Base-by-base conservation (phyloP, 176 grass and related monocot species). In the Carex parvula region DNA sequence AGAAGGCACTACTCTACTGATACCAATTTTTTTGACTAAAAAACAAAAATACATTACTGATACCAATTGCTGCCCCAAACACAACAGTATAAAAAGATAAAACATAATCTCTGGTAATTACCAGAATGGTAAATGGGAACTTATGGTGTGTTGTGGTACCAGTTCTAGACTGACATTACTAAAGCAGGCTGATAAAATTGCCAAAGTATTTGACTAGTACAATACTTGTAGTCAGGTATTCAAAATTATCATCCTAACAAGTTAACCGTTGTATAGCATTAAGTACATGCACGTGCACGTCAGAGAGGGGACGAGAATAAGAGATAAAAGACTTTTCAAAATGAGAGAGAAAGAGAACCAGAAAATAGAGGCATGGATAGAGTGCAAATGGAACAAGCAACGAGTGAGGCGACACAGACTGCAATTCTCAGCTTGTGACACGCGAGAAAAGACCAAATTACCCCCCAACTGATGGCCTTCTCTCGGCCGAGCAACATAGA, bases 301-400 rank as follows among this genome's bases (percentile, higher is more conserved):
- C 13, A 68, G 30, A 68, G 1, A 16, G 30, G 64, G 11, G 12
- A 14, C 13, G 22, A 64, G 10, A 64, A 64, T 10, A 64, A 64
- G 22, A 64, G 8, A 26, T 8, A 29, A 39, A 35, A 35, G 26
- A 64, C 9, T 14, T 64, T 79, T 2, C 17, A 77, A 60, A 81
- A 48, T 17, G 14, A 80, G 29, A 60, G 22, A n/a, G 53, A 44
- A 35, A 54, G 46, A 72, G 14, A 83, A 91, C 95, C 92, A 86
- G 95, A 98, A 72, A 94, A 93, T 84, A 98, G 89, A 79, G 95
- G 95, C 95, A 98, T 93, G 61, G 91, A 90, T 52, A 98, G 92
- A 46, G 95, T 98, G 83, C 95, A 94, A 22, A 78, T 67, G 46
- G 91, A 91, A 85, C 95, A 94, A 44, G 87, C 95, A 66, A 98